These are phyloP conservation scores for Myxozyma monticola DNA, from an alignment of 805 yeast genomes.

Conservation along the genomic window DNA sequence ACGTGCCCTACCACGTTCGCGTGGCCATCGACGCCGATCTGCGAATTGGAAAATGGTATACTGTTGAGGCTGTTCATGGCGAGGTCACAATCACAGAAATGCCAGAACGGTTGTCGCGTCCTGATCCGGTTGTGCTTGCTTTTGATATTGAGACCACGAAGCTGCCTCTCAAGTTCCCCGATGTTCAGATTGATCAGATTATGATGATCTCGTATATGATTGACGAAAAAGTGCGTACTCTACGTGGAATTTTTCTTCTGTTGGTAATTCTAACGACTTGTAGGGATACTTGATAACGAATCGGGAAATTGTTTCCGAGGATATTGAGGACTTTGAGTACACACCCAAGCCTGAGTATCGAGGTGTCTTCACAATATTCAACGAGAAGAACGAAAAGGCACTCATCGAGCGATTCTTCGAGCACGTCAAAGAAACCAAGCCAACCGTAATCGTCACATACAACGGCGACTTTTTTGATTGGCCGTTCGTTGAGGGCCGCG, in stretches of 20 bases:
- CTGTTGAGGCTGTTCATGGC: slow-evolving; percentile 64
- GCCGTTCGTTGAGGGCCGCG: slow-evolving; percentile 94
- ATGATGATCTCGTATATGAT: slow-evolving; percentile 99
- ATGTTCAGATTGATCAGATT: slow-evolving; percentile 80
- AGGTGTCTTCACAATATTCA: slow-evolving; percentile 84
- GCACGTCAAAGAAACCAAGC: slow-evolving; percentile 81
- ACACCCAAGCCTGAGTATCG: slow-evolving; percentile 97
- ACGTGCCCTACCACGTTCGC: slow-evolving; percentile 94
- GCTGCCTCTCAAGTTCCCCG: slow-evolving; percentile 95
- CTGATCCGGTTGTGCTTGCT: slow-evolving; percentile 95
- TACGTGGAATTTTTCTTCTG: neutral
- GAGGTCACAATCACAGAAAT: slow-evolving; percentile 57
- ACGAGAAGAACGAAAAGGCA: slow-evolving; percentile 81
- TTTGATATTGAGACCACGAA: slow-evolving; percentile 98
- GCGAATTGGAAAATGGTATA: slow-evolving; percentile 96
- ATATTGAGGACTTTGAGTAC: slow-evolving; percentile 94
- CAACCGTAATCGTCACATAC: slow-evolving; percentile 96
- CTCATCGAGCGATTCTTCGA: slow-evolving; percentile 77
- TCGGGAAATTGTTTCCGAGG: slow-evolving; percentile 89
- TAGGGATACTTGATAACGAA: slow-evolving; percentile 86
- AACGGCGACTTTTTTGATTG: slow-evolving; percentile 99
- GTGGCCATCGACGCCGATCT: slow-evolving; percentile 87
- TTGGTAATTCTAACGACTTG: slow-evolving; percentile 47
- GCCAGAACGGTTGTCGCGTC: slow-evolving; percentile 80
- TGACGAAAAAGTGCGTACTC: slow-evolving; percentile 66